Evolutionary conservation across 495 filamentous ascomycete species (phyloP), one percentile per base, ranked within the genome.

Genomic region (Talaromyces trachyspermus): DNA sequence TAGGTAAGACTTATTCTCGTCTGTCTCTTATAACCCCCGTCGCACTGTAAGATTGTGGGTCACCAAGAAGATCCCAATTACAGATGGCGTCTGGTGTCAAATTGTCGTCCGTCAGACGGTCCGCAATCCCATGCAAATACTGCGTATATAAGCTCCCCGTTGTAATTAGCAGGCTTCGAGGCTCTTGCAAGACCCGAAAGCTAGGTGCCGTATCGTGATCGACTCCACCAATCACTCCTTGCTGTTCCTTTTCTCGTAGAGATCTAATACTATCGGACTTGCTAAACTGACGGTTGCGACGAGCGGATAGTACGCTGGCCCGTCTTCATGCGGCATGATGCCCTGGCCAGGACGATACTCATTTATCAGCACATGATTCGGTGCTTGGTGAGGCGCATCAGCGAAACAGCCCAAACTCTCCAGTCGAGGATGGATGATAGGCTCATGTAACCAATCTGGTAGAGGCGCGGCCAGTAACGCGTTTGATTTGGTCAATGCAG

Each of bases 241-340:
- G n/a, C n/a, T n/a, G n/a, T n/a, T n/a, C n/a, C 70, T 70, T 60
- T 86, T 87, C 41, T 72, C 69, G 60, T 85, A 84, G 15, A 98
- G 61, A 59, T 95, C 85, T 39, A 96, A 69, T 40, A 91, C 86
- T 10, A 91, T 74, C 15, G 76, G 74, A 0, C 79, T 80, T 0
- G 88, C 87, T 15, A 98, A 68, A 62, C 85, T 91, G 40, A 98
- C 83, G 3, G 92, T 97, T 33, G 87, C 90, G 3, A 96, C 91
- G 22, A 94, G 76, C 2, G 86, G 84, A 53, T 85, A 71, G 59
- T 98, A 98, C 1, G 91, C 89, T 1, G 74, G 61, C 1, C 92
- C 92, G 57, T 98, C 92, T 65, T 98, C 90, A 58, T 98, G 92
- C 44, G 90, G 80, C 86, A 96, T 91, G 50, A 97, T 98, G 5